phyloP scores from a whole-genome alignment of 176 grass and related monocot genomes.

The Metroxylon sagu region DNA sequence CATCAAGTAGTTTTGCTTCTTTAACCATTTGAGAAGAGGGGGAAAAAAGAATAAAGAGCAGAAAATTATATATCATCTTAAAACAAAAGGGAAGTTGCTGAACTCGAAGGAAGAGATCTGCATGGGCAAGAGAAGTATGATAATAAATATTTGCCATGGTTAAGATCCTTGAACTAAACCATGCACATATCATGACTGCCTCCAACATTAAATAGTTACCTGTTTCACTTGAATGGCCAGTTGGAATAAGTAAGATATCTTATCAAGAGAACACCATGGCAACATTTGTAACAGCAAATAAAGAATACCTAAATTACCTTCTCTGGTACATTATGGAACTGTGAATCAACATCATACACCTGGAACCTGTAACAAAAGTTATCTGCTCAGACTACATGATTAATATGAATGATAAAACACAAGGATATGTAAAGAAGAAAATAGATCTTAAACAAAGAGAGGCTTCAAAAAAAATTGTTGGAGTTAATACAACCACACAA shows the following conservation, averaged over 20 bases:
- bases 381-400: background rate
- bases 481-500: background rate
- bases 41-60: too few relatives aligned
- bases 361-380: constrained; percentile 52
- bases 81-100: too few relatives aligned
- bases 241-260: too few relatives aligned
- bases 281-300: background rate
- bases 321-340: constrained; percentile 60
- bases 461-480: background rate
- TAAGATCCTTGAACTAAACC: too few relatives aligned
- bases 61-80: too few relatives aligned
- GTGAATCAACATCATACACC: constrained; percentile 66
- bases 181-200: background rate
- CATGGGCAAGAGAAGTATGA: too few relatives aligned
- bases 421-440: constrained; percentile 1
- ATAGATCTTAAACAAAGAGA: background rate
- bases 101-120: too few relatives aligned
- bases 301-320: constrained; percentile 54
- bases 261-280: too few relatives aligned
- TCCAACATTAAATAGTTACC: constrained; percentile 5
- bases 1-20: too few relatives aligned
- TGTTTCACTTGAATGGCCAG: background rate
- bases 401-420: too few relatives aligned
- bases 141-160: too few relatives aligned
- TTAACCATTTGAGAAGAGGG: too few relatives aligned